Base-by-base conservation (phyloP, 2,329 filamentous ascomycete genomes). In the Graphilbum ipis-grandicollis region DNA sequence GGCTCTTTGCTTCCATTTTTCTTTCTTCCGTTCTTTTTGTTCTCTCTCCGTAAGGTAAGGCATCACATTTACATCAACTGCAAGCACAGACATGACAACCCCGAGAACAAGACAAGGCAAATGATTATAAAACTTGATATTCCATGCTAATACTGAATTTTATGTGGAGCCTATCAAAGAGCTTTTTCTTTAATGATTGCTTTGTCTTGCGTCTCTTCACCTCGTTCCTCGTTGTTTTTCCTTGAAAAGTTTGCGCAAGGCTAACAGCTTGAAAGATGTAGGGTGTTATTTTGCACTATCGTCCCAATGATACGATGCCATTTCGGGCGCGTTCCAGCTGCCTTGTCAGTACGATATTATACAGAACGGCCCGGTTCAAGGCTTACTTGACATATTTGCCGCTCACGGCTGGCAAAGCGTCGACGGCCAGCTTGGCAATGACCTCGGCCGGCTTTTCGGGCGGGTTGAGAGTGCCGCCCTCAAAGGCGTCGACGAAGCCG, bases 151-250 rank as follows among this genome's bases (percentile, higher is more conserved):
- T 71, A 60, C 78, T 65, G 75, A 82, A 73, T 51, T 52, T 48
- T 17, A 70, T 75, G 71, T 79, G 68, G 72, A 79, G 60, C 59
- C 63, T 71, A 65, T 48, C 52, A 62, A 66, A 66, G 73, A 43
- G 68, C 75, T 81, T 81, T 82, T 82, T 77, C 81, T 81, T 81
- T 76, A 68, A 75, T 82, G 78, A 82, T 58, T 58, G n/a, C n/a
- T 60, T 53, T 52, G 54, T 48, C 41, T 44, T 44, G 18, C 34
- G 12, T 10, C 14, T 29, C 14, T 28, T 7, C 26, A 28, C 26
- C 9, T 28, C 12, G 13, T 15, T 31, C 7, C 5, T 31, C 29
- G 44, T 38, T 40, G n/a, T 39, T 33, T n/a, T n/a, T n/a, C n/a
- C 55, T 48, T 45, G 38, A 47, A 40, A 43, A 46, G 46, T 45